phyloP scores from a whole-genome alignment of 306 rosid genomes.

The Canavalia ensiformis region DNA sequence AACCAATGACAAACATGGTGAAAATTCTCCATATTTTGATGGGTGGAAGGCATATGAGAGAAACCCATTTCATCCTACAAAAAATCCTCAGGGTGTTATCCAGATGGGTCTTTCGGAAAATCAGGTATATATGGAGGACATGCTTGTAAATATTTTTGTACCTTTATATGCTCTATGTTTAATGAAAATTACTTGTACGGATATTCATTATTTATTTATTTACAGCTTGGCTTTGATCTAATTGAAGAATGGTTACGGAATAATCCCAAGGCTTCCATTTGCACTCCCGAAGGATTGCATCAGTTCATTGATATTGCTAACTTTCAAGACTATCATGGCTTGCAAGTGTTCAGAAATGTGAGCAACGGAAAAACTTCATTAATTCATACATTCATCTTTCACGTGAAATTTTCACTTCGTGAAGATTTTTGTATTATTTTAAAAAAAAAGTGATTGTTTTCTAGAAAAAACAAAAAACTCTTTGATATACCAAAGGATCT shows the following conservation, averaged over 20 bases:
- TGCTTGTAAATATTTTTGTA: neutral
- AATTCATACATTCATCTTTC: too few relatives aligned
- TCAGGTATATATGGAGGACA: conserved; percentile 58
- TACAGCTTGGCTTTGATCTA: conserved; percentile 72
- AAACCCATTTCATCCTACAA: conserved; percentile 75
- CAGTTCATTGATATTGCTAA: conserved; percentile 70
- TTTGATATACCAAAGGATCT: too few relatives aligned
- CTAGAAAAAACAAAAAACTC: too few relatives aligned
- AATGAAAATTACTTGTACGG: conserved; percentile 3
- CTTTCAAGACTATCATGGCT: conserved; percentile 92
- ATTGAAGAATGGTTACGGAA: conserved; percentile 75
- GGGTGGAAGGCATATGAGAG: conserved; percentile 90
- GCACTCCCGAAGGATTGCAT: conserved; percentile 77
- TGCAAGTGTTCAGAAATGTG: conserved; percentile 78
- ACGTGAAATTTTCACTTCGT: too few relatives aligned
- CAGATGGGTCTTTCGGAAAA: conserved; percentile 98
- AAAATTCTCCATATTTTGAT: conserved; percentile 81
- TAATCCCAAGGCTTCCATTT: conserved; percentile 81
- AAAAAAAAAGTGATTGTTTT: too few relatives aligned
- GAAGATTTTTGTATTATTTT: too few relatives aligned
- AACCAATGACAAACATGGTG: conserved; percentile 77
- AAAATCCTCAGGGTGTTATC: conserved; percentile 79
- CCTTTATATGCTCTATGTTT: neutral
- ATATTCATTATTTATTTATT: neutral
- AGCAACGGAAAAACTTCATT: neutral